Percentiles rank a stretch among this genome's conserved stretches.
These are phyloP conservation scores for Apiospora pterosperma DNA, from an alignment of 2,329 filamentous ascomycete species.

Conservation along the genomic window DNA sequence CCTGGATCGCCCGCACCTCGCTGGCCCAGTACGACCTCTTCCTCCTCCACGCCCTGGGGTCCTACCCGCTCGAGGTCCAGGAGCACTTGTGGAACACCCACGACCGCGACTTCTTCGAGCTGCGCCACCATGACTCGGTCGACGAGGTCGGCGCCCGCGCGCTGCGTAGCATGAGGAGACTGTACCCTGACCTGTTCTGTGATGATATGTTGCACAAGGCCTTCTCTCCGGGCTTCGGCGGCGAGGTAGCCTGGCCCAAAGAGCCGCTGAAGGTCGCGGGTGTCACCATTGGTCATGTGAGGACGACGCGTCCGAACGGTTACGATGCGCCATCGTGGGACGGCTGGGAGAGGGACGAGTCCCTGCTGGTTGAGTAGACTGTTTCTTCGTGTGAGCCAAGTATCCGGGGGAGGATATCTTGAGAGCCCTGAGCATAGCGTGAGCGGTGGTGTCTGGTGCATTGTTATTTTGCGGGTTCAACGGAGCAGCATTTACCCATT, in stretches of 20 bases:
- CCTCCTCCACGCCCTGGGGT: constrained; percentile 33
- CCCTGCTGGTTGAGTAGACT: constrained; percentile 13
- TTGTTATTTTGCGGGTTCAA: background rate
- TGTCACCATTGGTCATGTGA: constrained; percentile 40
- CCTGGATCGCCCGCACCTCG: constrained; percentile 31
- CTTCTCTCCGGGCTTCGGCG: constrained; percentile 30
- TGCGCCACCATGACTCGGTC: constrained; percentile 55
- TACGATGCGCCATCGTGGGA: constrained; percentile 57
- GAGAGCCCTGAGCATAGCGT: background rate
- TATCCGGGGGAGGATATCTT: background rate
- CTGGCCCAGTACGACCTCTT: constrained; percentile 34
- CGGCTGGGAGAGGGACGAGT: constrained; percentile 41
- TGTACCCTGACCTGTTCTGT: constrained; percentile 28
- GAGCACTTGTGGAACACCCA: constrained; percentile 43
- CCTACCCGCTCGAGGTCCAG: constrained; percentile 45
- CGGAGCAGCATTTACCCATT: background rate
- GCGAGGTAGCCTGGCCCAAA: constrained; percentile 40
- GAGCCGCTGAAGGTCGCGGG: constrained; percentile 42
- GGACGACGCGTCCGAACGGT: constrained; percentile 46
- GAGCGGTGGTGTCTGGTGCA: background rate
- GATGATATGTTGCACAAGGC: constrained; percentile 25
- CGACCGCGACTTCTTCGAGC: constrained; percentile 47
- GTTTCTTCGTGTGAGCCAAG: background rate
- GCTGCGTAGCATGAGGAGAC: constrained; percentile 45
- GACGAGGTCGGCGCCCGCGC: constrained; percentile 55